These are phyloP conservation scores for Aspergillus kassunensis DNA, from an alignment of 495 filamentous ascomycete species.

Conservation along the genomic window DNA sequence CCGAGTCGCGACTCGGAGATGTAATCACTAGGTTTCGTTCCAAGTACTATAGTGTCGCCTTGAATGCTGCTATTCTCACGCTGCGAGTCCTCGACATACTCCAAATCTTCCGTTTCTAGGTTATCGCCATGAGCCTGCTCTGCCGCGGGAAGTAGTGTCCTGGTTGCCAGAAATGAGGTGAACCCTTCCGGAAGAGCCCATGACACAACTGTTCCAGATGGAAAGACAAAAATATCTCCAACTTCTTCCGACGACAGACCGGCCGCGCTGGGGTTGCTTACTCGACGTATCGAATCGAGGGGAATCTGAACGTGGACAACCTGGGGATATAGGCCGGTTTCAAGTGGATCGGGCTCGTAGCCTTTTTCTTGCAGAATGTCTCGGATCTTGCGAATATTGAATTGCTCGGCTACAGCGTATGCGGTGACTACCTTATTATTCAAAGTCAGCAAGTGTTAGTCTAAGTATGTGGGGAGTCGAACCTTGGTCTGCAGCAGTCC, in stretches of 20 bases:
- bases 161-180: conserved; percentile 66
- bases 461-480: neutral
- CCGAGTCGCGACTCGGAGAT: conserved; percentile 10
- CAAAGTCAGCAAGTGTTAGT: conserved; percentile 20
- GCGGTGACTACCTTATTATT: conserved; percentile 63
- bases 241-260: conserved; percentile 60
- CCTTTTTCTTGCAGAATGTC: conserved; percentile 68
- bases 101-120: conserved; percentile 81
- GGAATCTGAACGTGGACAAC: conserved; percentile 61
- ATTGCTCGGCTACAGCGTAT: conserved; percentile 81
- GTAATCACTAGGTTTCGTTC: conserved; percentile 54
- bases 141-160: conserved; percentile 69
- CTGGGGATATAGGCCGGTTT: conserved; percentile 60
- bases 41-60: conserved; percentile 86
- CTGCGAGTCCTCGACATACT: conserved; percentile 72
- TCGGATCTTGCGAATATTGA: conserved; percentile 69
- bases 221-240: conserved; percentile 95
- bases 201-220: conserved; percentile 89
- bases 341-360: conserved; percentile 58
- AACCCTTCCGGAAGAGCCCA: conserved; percentile 78
- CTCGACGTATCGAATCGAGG: conserved; percentile 47
- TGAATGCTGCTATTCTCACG: conserved; percentile 74
- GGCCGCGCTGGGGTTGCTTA: conserved; percentile 50
- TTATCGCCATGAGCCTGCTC: conserved; percentile 65
- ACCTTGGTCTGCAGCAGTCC: conserved; percentile 44